Base-by-base conservation (phyloP, 2,329 filamentous ascomycete species). In the Tympanopsis confertula region DNA sequence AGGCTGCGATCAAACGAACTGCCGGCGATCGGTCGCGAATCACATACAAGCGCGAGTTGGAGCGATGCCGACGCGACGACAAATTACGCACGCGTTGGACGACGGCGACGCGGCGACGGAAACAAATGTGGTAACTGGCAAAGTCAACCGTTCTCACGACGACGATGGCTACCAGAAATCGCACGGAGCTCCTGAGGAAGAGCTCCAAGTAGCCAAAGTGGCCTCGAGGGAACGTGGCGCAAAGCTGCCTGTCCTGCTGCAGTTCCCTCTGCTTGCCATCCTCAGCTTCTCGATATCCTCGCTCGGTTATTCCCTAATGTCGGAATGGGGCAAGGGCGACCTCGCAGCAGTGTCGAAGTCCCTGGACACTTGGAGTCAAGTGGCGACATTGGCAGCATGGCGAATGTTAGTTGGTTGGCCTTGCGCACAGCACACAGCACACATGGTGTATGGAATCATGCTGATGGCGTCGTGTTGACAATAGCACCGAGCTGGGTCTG, bases 401-500 rank as follows among this genome's bases (percentile, higher is more conserved):
- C 67, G 65, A 55, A 51, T 69, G 71, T 76, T 50, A 62, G 71
- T 68, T 41, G 15, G 37, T 36, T 20, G 36, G 12, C 35, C 36
- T 33, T 22, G 32, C 20, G 42, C 5, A 28, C 41, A 37, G 30
- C 38, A 30, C 28, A 13, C n/a, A 20, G 37, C 22, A 4, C 24
- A 10, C 24, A 28, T 10, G 7, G 10, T 18, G 13, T 22, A 36
- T 32, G 29, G 33, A 24, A 35, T 38, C 13, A 26, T 35, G 35
- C 35, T 39, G 30, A 13, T 7, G 24, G 19, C 19, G 35, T 14
- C 36, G 35, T 22, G n/a, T 37, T 35, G 35, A 33, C 5, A 10
- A 64, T 69, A 84, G 73, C 54, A 56, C 77, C 35, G 79, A 87
- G 54, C 66, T 94, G 38, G 74, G 66, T 18, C 52, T 88, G 35